Evolutionary conservation across 495 filamentous ascomycete species (phyloP).

Genomic region (Annulohypoxylon bovei): DNA sequence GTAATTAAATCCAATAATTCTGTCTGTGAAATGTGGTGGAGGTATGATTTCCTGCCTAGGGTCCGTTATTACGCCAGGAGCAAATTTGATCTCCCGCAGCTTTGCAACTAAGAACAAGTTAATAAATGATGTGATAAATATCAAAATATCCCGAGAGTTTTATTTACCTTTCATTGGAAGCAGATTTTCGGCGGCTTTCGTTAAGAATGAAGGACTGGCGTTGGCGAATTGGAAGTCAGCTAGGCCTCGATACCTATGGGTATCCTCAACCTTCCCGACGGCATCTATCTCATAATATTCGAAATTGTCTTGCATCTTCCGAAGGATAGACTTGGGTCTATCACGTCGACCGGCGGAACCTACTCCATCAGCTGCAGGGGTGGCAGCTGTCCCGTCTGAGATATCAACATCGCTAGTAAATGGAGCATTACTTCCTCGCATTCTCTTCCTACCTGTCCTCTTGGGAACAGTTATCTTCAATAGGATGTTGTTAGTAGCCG

Average conservation of each 20-base stretch:
- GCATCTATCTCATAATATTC: constrained; percentile 74
- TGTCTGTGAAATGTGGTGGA: constrained; percentile 77
- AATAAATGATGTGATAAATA: not conserved
- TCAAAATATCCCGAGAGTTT: not conserved
- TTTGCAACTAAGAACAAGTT: constrained; percentile 61
- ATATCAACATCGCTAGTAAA: constrained; percentile 56
- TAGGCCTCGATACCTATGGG: constrained; percentile 82
- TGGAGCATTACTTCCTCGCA: constrained; percentile 73
- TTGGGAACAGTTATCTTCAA: constrained; percentile 89
- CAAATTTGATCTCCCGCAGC: constrained; percentile 77
- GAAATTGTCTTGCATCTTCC: constrained; percentile 75
- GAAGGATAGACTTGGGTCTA: constrained; percentile 61
- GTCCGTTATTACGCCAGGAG: constrained; percentile 67
- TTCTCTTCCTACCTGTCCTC: constrained; percentile 84
- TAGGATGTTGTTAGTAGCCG: constrained; percentile 79
- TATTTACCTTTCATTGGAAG: constrained; percentile 69
- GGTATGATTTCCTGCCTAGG: constrained; percentile 76
- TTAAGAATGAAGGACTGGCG: constrained; percentile 67
- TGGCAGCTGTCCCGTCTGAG: constrained; percentile 28
- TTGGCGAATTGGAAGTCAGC: constrained; percentile 82
- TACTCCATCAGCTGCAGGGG: constrained; percentile 35
- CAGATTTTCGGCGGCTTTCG: constrained; percentile 70
- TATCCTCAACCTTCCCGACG: constrained; percentile 76
- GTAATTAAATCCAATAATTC: constrained; percentile 75
- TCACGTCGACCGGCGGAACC: constrained; percentile 55